A percentile compares a stretch with the other conserved stretches of the same genome.
phyloP scores from a whole-genome alignment of 352 stramenopile species.

The Aphanomyces euteiches region DNA sequence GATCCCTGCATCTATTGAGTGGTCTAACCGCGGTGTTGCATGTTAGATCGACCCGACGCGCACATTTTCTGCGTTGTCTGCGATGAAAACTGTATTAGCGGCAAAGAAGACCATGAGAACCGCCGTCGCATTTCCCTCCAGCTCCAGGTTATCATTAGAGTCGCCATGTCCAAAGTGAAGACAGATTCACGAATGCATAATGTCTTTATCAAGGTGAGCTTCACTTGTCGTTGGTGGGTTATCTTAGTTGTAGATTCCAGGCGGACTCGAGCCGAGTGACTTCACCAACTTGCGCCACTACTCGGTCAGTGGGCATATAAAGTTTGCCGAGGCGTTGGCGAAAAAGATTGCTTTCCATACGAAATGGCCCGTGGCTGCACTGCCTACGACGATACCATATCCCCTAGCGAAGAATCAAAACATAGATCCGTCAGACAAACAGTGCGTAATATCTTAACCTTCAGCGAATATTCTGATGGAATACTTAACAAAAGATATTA shows the following conservation, averaged over 20 bases:
- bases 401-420: slow-evolving; percentile 76
- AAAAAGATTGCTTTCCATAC: slow-evolving; percentile 67
- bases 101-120: slow-evolving; percentile 66
- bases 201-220: slow-evolving; percentile 63
- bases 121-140: slow-evolving; percentile 73
- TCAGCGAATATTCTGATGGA: too few relatives aligned
- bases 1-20: slow-evolving; percentile 27
- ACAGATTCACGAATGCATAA: slow-evolving; percentile 81
- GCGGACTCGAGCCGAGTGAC: slow-evolving; percentile 57
- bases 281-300: slow-evolving; percentile 82
- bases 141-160: slow-evolving; percentile 80
- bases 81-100: slow-evolving; percentile 77
- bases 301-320: slow-evolving; percentile 74
- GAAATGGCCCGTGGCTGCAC: slow-evolving; percentile 54
- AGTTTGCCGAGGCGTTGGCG: slow-evolving; percentile 68
- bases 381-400: slow-evolving; percentile 61
- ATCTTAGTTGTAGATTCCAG: slow-evolving; percentile 43
- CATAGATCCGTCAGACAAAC: slow-evolving; percentile 41
- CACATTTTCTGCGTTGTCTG: slow-evolving; percentile 85
- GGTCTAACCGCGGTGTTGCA: too few relatives aligned
- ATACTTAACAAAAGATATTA: too few relatives aligned
- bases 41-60: slow-evolving; percentile 63
- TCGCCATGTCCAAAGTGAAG: slow-evolving; percentile 72
- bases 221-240: not conserved
- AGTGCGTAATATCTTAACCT: slow-evolving; percentile 16